Evolutionary conservation across 2,329 filamentous ascomycete genomes (phyloP), one percentile per base, ranked within the genome.

Genomic region (Aspergillus sp.): DNA sequence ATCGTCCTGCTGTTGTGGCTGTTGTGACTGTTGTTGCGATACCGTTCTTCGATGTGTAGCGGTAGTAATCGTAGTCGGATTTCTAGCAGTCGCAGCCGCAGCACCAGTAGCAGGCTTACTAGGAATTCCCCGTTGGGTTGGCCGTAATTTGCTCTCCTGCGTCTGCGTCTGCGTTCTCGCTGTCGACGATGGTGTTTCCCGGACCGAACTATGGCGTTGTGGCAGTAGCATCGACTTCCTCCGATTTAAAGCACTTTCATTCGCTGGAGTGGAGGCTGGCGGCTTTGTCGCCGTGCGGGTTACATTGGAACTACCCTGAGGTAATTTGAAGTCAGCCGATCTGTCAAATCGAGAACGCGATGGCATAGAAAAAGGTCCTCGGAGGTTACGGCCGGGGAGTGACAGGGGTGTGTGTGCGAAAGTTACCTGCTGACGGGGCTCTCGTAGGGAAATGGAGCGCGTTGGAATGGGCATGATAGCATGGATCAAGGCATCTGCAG

Each of bases 381-480:
- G 33, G 33, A 37, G 9, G 33, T 37, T 7, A 37, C n/a, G 10
- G 33, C 33, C 17, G n/a, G 19, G 37, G 10, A 20, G 17, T 39
- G n/a, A 19, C 15, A 5, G 17, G 15, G 37, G 17, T 22, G 15
- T 17, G n/a, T 15, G 33, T 37, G 7, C 33, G 9, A 9, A 15
- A 9, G 9, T 60, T 38, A 61, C 64, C 51, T 63, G 58, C 52
- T 62, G 60, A 50, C 59, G 60, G 38, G 64, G 60, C 30, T 67
- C 66, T 33, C 65, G 64, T 41, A 66, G 53, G 17, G 65, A 68
- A 44, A 55, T 48, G 12, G 66, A 66, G 20, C 67, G 66, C 27
- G 66, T 69, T 15, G 68, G 68, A 38, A 70, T 68, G 41, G 68
- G 65, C 68, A 71, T 70, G 44, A n/a, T 59, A 25, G 35, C 23